Evolutionary conservation across 257 asterid species (phyloP).

Genomic region (Fraxinus pennsylvanica): DNA sequence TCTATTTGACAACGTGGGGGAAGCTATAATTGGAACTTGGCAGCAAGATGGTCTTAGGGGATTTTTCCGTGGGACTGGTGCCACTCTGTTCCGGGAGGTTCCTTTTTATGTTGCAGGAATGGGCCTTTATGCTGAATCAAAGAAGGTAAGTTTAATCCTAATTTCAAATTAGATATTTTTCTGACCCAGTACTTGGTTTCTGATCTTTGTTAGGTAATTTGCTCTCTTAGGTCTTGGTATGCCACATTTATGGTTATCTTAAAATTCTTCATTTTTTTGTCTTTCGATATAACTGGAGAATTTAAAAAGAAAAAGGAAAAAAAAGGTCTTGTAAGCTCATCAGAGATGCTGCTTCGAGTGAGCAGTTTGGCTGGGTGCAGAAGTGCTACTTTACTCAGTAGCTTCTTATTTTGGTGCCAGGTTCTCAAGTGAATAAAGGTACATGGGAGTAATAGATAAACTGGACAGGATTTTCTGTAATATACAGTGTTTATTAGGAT

Average conservation of each 20-base stretch:
- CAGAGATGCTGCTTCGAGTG: background rate
- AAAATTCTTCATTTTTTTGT: background rate
- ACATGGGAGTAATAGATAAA: background rate
- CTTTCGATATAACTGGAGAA: background rate
- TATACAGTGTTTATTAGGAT: background rate
- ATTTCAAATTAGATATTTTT: background rate
- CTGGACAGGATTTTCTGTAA: background rate
- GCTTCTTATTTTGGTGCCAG: background rate
- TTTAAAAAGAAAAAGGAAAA: background rate
- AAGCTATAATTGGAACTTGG: conserved; percentile 83
- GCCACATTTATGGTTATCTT: background rate
- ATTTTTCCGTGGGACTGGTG: conserved; percentile 97
- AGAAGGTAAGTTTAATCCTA: conserved; percentile 54
- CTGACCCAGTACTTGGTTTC: background rate
- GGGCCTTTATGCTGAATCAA: conserved; percentile 96
- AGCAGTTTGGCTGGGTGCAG: background rate
- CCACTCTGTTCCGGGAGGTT: conserved; percentile 87
- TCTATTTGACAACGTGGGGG: conserved; percentile 73
- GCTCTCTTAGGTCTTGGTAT: background rate
- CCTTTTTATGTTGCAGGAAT: conserved; percentile 96
- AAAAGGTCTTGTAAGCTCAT: background rate
- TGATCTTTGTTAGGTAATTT: background rate
- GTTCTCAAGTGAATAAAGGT: background rate
- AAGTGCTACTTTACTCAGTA: background rate
- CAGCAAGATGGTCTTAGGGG: conserved; percentile 83